A percentile compares a stretch with the other conserved stretches of the same genome.
phyloP scores from a whole-genome alignment of 2,329 filamentous ascomycete species.

The Trichophyton simii region DNA sequence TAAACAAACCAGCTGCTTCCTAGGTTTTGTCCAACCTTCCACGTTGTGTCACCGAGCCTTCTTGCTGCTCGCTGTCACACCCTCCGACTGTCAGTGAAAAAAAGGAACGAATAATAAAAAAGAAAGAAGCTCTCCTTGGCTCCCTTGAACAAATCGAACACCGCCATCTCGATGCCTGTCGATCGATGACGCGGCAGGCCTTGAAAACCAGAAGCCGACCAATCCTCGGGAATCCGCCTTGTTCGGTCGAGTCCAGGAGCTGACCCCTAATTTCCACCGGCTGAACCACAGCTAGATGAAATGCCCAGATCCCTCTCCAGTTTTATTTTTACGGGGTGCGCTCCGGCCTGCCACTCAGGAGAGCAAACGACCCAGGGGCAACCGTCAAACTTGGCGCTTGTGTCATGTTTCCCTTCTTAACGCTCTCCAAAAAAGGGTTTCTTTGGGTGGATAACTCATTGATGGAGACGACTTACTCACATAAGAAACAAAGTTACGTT shows the following conservation, averaged over 20 bases:
- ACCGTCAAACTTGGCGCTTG: not conserved
- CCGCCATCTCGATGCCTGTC: not conserved
- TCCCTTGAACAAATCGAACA: not conserved
- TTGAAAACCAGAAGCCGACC: not conserved
- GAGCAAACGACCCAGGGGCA: not conserved
- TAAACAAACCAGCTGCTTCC: not conserved
- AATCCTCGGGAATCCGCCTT: not conserved
- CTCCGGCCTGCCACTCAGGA: not conserved
- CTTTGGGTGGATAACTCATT: not conserved
- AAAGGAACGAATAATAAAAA: not conserved
- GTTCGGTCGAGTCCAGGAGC: not conserved
- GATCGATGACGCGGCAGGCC: constrained; percentile 3
- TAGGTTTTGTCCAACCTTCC: not conserved
- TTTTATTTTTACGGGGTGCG: not conserved
- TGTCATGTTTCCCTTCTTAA: not conserved
- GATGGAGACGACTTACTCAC: no score
- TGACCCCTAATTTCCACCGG: not conserved
- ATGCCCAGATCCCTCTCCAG: not conserved
- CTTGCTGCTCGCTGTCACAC: no score
- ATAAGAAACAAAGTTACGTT: no score
- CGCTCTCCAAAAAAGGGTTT: not conserved
- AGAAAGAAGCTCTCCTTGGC: not conserved
- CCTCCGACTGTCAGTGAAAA: not conserved
- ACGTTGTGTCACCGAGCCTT: not conserved
- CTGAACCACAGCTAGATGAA: not conserved